phyloP scores from a whole-genome alignment of 148 eudicot species.

The Spergularia bocconei region DNA sequence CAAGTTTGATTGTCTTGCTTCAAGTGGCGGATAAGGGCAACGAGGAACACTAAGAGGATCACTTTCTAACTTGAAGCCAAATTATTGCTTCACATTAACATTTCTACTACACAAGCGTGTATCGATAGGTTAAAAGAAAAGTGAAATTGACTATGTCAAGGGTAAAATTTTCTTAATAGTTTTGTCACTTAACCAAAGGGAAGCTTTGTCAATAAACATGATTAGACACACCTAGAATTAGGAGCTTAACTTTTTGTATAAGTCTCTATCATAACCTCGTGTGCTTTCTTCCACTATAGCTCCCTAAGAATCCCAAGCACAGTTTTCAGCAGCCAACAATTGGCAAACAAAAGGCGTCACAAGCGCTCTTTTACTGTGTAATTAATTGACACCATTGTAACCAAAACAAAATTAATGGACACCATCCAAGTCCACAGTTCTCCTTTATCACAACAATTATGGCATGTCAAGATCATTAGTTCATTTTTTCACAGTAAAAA shows the following conservation, averaged over 20 bases:
- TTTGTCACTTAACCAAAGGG: neutral
- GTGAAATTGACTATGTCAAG: neutral
- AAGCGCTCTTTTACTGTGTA: neutral
- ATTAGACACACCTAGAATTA: neutral
- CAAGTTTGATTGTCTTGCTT: neutral
- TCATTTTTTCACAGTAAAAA: too few species aligned
- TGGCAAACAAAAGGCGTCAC: neutral
- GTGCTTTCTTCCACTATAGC: conserved; percentile 3
- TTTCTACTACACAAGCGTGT: neutral
- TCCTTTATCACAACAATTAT: neutral
- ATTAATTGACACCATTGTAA: neutral
- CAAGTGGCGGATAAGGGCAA: neutral
- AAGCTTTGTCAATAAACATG: neutral
- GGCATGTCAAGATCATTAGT: neutral
- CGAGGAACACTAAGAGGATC: conserved; percentile 6
- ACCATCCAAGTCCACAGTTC: neutral
- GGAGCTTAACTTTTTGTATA: neutral
- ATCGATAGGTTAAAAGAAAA: neutral
- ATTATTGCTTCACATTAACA: neutral
- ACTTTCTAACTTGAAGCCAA: neutral
- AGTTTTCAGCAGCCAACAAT: neutral
- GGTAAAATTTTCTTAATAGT: neutral
- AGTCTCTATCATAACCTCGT: conserved; percentile 14
- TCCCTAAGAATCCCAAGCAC: neutral
- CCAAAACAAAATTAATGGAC: too few species aligned